Evolutionary conservation across 257 asterid genomes (phyloP).

Genomic region (Nicotiana tabacum): DNA sequence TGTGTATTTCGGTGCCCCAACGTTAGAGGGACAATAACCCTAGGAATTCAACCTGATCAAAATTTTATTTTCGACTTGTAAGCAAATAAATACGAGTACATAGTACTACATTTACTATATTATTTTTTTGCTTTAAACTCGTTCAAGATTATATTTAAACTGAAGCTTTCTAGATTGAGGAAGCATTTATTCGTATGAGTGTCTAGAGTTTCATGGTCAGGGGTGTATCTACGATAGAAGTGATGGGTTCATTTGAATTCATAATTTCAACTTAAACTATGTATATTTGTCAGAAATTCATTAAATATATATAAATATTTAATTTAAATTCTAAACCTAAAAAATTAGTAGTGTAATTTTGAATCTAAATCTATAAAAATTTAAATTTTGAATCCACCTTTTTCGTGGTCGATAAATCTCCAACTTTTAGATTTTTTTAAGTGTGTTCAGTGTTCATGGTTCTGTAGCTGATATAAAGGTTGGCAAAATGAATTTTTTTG

Average conservation of each 20-base stretch:
- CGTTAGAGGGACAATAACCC: neutral
- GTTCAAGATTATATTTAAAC: neutral
- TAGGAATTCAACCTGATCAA: neutral
- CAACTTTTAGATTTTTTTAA: neutral
- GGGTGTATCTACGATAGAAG: too few species aligned
- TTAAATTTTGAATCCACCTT: too few species aligned
- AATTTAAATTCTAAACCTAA: too few species aligned
- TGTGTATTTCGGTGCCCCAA: slow-evolving; percentile 6
- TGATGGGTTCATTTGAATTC: too few species aligned
- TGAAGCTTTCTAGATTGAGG: neutral
- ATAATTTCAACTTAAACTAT: too few species aligned
- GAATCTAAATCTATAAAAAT: too few species aligned
- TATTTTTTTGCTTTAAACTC: neutral
- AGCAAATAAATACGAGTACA: too few species aligned
- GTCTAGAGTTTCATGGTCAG: neutral
- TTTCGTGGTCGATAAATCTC: neutral
- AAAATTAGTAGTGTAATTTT: too few species aligned
- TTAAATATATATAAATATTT: too few species aligned
- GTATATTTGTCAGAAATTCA: too few species aligned
- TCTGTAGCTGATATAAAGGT: too few species aligned
- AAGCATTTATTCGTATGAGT: neutral
- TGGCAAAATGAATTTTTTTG: neutral
- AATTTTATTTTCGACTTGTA: neutral
- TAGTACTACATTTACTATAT: neutral
- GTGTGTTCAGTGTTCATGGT: too few species aligned